Evolutionary conservation across 306 rosid genomes (phyloP).

Genomic region (Fragaria nilgerrensis): DNA sequence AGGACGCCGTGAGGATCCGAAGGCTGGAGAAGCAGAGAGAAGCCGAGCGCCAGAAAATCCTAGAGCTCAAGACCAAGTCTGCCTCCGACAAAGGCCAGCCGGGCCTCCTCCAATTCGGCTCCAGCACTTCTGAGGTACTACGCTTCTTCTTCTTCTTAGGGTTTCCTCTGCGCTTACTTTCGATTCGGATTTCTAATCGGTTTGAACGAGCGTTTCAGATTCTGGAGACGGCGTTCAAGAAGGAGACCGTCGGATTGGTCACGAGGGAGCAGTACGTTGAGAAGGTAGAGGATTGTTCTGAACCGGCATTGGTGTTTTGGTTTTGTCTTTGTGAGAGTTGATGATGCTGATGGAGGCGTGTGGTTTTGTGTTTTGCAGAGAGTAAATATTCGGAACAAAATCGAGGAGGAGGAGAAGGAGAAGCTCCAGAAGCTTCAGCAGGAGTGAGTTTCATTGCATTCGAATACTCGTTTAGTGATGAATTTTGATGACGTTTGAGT

Average conservation of each 20-base stretch:
- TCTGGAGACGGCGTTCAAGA: slow-evolving; percentile 96
- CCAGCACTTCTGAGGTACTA: slow-evolving; percentile 82
- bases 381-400: slow-evolving; percentile 79
- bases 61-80: slow-evolving; percentile 89
- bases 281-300: slow-evolving; percentile 51
- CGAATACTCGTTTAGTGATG: background rate
- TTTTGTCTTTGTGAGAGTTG: background rate
- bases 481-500: background rate
- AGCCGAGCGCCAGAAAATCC: slow-evolving; percentile 95
- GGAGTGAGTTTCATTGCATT: slow-evolving; percentile 48
- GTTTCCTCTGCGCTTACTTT: background rate
- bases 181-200: background rate
- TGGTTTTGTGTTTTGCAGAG: slow-evolving; percentile 46
- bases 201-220: slow-evolving; percentile 45
- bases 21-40: slow-evolving; percentile 96
- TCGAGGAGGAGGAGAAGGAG: slow-evolving; percentile 99
- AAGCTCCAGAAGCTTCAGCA: slow-evolving; percentile 92
- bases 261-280: slow-evolving; percentile 92
- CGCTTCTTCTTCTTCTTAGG: background rate
- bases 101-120: slow-evolving; percentile 97
- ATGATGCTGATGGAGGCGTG: background rate
- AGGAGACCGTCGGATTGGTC: slow-evolving; percentile 94
- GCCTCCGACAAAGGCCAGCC: slow-evolving; percentile 74
- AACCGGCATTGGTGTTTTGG: background rate
- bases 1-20: slow-evolving; percentile 88